Conservation (phyloP, 768 basidiomycete species). For the Harrya chromipes region DNA sequence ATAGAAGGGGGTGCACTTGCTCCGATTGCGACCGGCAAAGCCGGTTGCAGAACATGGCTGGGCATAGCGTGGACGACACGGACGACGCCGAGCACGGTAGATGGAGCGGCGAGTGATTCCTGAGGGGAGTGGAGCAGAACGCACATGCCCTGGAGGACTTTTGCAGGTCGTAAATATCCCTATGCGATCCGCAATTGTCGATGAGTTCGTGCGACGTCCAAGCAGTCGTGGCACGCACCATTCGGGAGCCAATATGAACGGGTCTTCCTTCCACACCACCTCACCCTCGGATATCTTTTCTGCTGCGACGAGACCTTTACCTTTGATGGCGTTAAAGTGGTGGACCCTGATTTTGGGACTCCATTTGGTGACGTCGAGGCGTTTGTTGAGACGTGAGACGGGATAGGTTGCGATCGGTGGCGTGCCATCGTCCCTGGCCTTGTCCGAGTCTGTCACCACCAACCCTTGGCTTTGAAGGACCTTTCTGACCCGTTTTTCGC, state of each 20-base stretch:
- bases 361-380: conserved; percentile 61
- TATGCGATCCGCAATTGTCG: conserved; percentile 28
- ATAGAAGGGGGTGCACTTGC: conserved; percentile 67
- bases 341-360: conserved; percentile 61
- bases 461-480: conserved; percentile 60
- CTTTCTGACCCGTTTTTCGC: conserved; percentile 80
- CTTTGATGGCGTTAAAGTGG: conserved; percentile 67
- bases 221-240: conserved; percentile 45
- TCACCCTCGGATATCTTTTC: conserved; percentile 69
- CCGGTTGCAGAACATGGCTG: conserved; percentile 74
- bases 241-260: conserved; percentile 77
- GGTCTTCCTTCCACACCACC: conserved; percentile 82
- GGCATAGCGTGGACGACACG: conserved; percentile 43
- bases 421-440: background rate
- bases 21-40: conserved; percentile 68
- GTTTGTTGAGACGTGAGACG: conserved; percentile 59
- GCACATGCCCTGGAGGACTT: conserved; percentile 57
- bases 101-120: conserved; percentile 40
- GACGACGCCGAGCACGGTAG: conserved; percentile 54
- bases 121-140: conserved; percentile 68
- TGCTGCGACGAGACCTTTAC: conserved; percentile 79
- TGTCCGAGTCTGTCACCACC: conserved; percentile 22
- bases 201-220: background rate
- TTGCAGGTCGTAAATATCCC: conserved; percentile 79
- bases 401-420: conserved; percentile 40